phyloP scores from a whole-genome alignment of 1,139 yeast species.

The Lodderomyces elongisporus region DNA sequence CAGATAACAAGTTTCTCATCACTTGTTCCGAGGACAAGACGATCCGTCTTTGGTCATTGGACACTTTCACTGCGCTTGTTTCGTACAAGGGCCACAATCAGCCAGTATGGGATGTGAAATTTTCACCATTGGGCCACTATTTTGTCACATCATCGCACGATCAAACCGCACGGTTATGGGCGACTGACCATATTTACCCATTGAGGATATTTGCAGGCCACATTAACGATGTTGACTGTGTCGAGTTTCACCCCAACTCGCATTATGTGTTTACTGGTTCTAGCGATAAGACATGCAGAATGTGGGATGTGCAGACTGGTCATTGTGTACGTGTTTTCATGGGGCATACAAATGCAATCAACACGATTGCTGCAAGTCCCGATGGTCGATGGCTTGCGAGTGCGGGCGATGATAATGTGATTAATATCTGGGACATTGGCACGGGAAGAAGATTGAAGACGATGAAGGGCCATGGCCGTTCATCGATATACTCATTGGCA shows the following conservation, averaged over 20 bases:
- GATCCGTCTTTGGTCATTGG: conserved; percentile 89
- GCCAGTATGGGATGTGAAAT: conserved; percentile 96
- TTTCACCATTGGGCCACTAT: conserved; percentile 93
- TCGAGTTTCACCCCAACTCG: conserved; percentile 94
- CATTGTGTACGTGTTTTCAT: conserved; percentile 88
- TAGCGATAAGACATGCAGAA: conserved; percentile 88
- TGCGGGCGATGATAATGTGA: conserved; percentile 89
- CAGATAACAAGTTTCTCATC: conserved; percentile 77
- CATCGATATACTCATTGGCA: conserved; percentile 78
- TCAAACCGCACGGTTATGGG: conserved; percentile 96
- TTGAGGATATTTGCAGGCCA: conserved; percentile 96
- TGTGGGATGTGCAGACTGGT: conserved; percentile 97
- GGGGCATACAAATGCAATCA: conserved; percentile 89
- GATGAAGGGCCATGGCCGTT: conserved; percentile 86
- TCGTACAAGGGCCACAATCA: conserved; percentile 95
- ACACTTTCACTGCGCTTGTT: conserved; percentile 83
- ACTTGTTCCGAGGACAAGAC: conserved; percentile 91
- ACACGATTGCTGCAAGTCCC: conserved; percentile 84
- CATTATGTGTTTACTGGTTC: conserved; percentile 93
- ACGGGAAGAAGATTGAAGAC: conserved; percentile 81
- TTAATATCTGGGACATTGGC: conserved; percentile 93
- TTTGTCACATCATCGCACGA: conserved; percentile 97
- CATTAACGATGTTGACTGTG: conserved; percentile 92
- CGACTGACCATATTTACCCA: conserved; percentile 96
- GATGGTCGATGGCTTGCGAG: conserved; percentile 97